Percentiles rank a stretch among this genome's conserved stretches.
Evolutionary conservation across 2,329 filamentous ascomycete genomes (phyloP).

Genomic region (Ascochyta clinopodiicola): DNA sequence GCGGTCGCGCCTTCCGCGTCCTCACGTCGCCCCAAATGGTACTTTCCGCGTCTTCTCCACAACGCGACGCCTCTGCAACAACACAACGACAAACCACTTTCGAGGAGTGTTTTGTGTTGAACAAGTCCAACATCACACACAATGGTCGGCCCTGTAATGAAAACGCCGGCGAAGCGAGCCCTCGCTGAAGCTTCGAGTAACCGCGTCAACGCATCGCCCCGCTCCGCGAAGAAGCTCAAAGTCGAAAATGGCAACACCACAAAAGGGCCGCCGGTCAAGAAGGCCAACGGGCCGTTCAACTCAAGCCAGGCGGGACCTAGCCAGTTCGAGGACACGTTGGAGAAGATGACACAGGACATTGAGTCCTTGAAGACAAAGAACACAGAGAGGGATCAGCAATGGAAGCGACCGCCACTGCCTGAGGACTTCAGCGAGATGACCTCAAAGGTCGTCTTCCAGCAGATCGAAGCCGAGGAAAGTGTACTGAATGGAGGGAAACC

Average conservation of each 20-base stretch:
- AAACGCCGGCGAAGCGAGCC: conserved; percentile 54
- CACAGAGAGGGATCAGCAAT: conserved; percentile 90
- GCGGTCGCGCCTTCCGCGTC: conserved; percentile 38
- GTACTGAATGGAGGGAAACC: conserved; percentile 76
- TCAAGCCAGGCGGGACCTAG: conserved; percentile 84
- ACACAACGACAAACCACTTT: conserved; percentile 10
- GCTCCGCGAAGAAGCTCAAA: conserved; percentile 80
- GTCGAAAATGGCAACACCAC: conserved; percentile 68
- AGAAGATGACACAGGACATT: conserved; percentile 95
- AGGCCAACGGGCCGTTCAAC: conserved; percentile 62
- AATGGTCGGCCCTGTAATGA: conserved; percentile 44
- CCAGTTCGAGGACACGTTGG: conserved; percentile 91
- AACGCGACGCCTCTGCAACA: conserved; percentile 15
- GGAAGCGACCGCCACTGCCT: conserved; percentile 72
- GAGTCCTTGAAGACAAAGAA: conserved; percentile 84
- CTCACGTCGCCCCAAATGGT: conserved; percentile 30
- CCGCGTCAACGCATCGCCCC: conserved; percentile 54
- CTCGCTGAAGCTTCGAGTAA: conserved; percentile 55
- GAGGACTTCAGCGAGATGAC: conserved; percentile 65
- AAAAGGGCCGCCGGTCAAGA: conserved; percentile 68
- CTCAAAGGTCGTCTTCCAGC: conserved; percentile 85
- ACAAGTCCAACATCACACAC: conserved; percentile 2
- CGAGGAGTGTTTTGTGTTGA: background rate
- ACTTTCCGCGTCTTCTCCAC: conserved; percentile 26
- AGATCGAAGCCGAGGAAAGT: conserved; percentile 94